Conservation (phyloP, 2,329 filamentous ascomycete species). For the Talaromyces sp. region DNA sequence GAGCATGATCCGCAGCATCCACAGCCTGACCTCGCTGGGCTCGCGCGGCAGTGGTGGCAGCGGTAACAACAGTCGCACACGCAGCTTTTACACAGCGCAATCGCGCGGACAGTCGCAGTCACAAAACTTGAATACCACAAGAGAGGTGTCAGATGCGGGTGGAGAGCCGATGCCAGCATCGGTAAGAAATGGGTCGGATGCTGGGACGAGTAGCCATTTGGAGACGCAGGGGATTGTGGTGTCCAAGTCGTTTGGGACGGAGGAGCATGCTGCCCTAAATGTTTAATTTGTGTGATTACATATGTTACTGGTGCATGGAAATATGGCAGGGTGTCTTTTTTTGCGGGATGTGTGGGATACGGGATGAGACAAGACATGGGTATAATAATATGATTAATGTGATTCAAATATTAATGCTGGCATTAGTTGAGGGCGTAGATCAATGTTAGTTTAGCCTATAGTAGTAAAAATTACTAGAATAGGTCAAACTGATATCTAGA, state of each 20-base stretch:
- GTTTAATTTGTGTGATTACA: too few relatives aligned
- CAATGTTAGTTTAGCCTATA: too few relatives aligned
- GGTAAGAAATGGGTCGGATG: background rate
- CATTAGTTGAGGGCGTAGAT: too few relatives aligned
- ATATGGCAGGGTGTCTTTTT: too few relatives aligned
- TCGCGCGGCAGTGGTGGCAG: background rate
- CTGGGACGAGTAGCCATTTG: background rate
- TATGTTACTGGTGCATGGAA: too few relatives aligned
- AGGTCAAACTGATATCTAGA: too few relatives aligned
- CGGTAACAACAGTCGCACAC: background rate
- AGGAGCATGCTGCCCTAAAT: background rate
- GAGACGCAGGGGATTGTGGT: background rate
- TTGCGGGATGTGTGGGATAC: too few relatives aligned
- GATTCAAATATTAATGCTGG: too few relatives aligned
- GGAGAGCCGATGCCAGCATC: background rate
- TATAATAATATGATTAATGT: too few relatives aligned
- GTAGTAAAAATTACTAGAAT: too few relatives aligned
- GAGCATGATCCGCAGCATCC: background rate
- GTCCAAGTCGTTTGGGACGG: background rate
- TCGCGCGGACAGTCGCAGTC: background rate
- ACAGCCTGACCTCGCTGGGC: background rate
- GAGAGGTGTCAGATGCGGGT: background rate
- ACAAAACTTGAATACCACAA: background rate
- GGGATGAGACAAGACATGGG: too few relatives aligned
- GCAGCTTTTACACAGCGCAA: background rate